phyloP scores from a whole-genome alignment of 257 asterid species.

The Linderniella brevidens region DNA sequence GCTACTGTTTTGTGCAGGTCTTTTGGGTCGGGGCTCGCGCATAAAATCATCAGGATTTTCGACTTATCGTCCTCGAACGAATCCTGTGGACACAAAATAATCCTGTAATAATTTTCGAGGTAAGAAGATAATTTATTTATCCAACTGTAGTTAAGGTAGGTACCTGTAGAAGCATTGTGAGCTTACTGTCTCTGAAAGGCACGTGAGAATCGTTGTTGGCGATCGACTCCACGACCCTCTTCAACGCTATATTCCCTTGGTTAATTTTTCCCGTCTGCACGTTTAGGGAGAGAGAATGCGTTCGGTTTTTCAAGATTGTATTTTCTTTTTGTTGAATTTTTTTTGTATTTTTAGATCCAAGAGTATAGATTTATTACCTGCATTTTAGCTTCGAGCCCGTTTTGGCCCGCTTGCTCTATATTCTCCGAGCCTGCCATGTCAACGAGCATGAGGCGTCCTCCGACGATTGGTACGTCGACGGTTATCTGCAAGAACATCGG shows the following conservation, averaged over 20 bases:
- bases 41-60: constrained; percentile 80
- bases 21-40: constrained; percentile 92
- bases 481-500: constrained; percentile 42
- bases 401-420: constrained; percentile 95
- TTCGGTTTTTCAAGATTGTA: too few relatives aligned
- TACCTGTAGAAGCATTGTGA: constrained; percentile 98
- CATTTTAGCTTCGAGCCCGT: constrained; percentile 81
- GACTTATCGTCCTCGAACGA: constrained; percentile 89
- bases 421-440: constrained; percentile 99
- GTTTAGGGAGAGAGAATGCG: not conserved
- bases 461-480: constrained; percentile 92
- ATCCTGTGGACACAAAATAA: constrained; percentile 38
- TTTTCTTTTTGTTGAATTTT: not conserved
- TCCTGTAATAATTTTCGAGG: too few relatives aligned
- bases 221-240: constrained; percentile 89
- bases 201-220: constrained; percentile 97
- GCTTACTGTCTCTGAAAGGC: constrained; percentile 93
- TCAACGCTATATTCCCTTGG: constrained; percentile 80
- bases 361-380: too few relatives aligned
- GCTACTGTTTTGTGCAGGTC: constrained; percentile 86
- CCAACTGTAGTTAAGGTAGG: not conserved
- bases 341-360: too few relatives aligned
- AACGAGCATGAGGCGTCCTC: constrained; percentile 90
- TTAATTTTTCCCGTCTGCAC: constrained; percentile 85
- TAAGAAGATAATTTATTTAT: too few relatives aligned